Base-by-base conservation (phyloP, 257 asterid species). In the Solanum clarkiae region DNA sequence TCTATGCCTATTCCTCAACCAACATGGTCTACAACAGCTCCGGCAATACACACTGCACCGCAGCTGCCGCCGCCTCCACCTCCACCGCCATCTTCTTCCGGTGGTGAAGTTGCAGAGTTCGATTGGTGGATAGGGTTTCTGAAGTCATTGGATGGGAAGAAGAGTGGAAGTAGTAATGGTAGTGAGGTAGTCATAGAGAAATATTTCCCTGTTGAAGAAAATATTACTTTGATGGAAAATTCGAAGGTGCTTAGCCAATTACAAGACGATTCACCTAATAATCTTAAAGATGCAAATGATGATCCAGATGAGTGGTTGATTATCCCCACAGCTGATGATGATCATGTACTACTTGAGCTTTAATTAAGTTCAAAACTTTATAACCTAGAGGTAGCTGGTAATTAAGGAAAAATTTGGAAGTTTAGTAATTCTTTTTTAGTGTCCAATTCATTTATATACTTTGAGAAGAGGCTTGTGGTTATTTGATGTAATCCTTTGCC, bases 41-140 rank as follows among this genome's bases (percentile, higher is more conserved):
- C 93, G 26, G 86, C 83, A 47, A 86, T 85, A 55, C 60, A 84
- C 11, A 72, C 83, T 36, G 36, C 85, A 40, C 85, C 91, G 4
- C 82, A 81, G 12, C 62, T 36, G 42, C 6, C 69, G 15, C 80
- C 29, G 13, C 84, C 84, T 12, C 18, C 72, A 3, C n/a, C 86
- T 57, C 59, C 87, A 7, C 86, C 90, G 18, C 86, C 70, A 9
- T 24, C 81, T 16, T 75, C 68, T 63, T 83, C 85, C 22, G 8
- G 88, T 1, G 57, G 80, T 55, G 88, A 86, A 15, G 70, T 83
- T 13, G 9, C 88, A 42, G 91, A 89, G 70, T 81, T 82, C 24
- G 90, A 84, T 22, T 91, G 92, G 92, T 91, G 92, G 92, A 80
- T 88, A 0, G 89, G 88, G 22, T 89, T 91, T 84, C 26, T 91